These are phyloP conservation scores for Guillardia theta DNA, from an alignment of 78 protist genomes.

Conservation along the genomic window DNA sequence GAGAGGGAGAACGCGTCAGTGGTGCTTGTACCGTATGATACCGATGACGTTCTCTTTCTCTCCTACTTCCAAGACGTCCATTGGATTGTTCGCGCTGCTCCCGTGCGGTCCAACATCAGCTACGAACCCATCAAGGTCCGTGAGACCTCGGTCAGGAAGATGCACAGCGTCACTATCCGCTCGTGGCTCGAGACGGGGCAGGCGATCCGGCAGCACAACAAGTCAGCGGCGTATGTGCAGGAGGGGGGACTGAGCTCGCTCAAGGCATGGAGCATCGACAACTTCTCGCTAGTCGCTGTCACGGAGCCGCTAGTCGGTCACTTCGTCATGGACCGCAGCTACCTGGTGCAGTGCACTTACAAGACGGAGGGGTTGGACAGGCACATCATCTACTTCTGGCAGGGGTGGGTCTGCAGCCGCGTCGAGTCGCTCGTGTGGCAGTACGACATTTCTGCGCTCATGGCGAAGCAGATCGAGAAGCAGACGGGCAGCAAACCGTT, in stretches of 20 bases:
- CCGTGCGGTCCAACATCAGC: neutral
- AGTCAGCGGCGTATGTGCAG: neutral
- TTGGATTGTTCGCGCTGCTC: neutral
- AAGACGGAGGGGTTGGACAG: constrained; percentile 4
- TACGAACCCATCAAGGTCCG: neutral
- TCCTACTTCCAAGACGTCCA: neutral
- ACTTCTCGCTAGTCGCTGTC: neutral
- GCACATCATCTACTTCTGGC: constrained; percentile 38
- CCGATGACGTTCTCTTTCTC: neutral
- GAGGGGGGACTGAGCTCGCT: neutral
- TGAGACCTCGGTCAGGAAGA: neutral
- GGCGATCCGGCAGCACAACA: neutral
- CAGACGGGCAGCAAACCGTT: constrained; percentile 26
- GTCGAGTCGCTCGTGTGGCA: constrained; percentile 42
- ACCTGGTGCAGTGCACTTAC: constrained; percentile 12
- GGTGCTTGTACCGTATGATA: neutral
- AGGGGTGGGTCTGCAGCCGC: constrained; percentile 33
- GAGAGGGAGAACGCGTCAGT: neutral
- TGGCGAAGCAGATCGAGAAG: neutral
- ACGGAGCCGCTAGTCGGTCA: neutral
- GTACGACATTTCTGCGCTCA: neutral
- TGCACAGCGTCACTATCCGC: constrained; percentile 32
- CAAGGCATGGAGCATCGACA: constrained; percentile 21
- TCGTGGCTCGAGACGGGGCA: constrained; percentile 29
- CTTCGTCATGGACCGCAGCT: neutral